Percentiles rank a stretch among this genome's conserved stretches.
phyloP scores from a whole-genome alignment of 23 red algal species.

The Cyanidioschyzon merolae region DNA sequence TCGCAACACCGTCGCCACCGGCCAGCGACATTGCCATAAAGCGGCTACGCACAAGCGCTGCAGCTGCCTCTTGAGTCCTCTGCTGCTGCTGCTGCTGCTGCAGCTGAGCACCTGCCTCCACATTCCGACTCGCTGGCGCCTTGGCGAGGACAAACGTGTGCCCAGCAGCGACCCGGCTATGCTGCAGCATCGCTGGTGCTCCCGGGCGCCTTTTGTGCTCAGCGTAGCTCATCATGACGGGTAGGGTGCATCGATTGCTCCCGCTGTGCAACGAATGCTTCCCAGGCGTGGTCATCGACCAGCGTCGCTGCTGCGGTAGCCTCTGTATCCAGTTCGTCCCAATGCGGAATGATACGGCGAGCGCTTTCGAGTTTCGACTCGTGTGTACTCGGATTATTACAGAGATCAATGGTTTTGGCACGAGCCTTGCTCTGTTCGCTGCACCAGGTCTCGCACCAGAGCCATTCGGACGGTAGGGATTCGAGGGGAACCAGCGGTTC shows the following conservation, averaged over 20 bases:
- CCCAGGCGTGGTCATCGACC: slow-evolving; percentile 1
- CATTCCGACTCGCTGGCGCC: no score
- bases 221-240: not conserved
- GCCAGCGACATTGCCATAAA: no score
- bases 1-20: no score
- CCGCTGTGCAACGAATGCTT: not conserved
- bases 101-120: no score
- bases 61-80: no score
- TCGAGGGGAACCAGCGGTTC: slow-evolving; percentile 44
- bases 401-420: slow-evolving; percentile 95
- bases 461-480: slow-evolving; percentile 79
- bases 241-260: not conserved
- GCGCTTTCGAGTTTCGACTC: slow-evolving; percentile 78
- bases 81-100: no score
- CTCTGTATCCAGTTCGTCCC: slow-evolving; percentile 51
- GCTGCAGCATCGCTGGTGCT: no score
- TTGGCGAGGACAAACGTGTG: no score
- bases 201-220: not conserved
- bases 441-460: slow-evolving; percentile 99
- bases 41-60: no score
- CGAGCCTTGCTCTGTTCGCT: slow-evolving; percentile 65
- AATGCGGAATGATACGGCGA: slow-evolving; percentile 80
- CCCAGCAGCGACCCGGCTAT: no score
- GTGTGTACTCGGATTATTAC: slow-evolving; percentile 95
- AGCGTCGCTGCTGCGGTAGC: slow-evolving; percentile 46